These are phyloP conservation scores for Tolypocladium capitatum DNA, from an alignment of 2,329 filamentous ascomycete genomes.

Conservation along the genomic window DNA sequence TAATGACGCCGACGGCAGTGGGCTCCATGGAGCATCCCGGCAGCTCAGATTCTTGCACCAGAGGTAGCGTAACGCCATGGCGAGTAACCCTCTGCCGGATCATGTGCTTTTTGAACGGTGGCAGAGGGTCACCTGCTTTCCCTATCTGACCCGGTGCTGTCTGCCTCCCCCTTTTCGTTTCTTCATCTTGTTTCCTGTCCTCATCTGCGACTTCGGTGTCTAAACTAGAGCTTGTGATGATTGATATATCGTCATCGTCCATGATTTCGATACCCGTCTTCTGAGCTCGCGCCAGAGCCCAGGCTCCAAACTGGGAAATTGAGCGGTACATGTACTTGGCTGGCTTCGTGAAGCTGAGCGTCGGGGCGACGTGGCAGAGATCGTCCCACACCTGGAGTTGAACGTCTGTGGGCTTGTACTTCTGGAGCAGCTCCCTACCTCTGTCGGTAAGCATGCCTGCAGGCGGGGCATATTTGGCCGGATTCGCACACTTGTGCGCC, in stretches of 20 bases:
- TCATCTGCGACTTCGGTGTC: constrained; percentile 14
- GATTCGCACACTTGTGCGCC: constrained; percentile 87
- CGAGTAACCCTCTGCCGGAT: constrained; percentile 77
- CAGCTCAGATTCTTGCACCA: constrained; percentile 52
- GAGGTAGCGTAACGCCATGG: constrained; percentile 58
- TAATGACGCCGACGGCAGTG: constrained; percentile 63
- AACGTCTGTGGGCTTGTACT: constrained; percentile 74
- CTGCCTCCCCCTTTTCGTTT: constrained; percentile 8
- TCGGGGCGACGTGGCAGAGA: constrained; percentile 82
- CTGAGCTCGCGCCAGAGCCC: constrained; percentile 76
- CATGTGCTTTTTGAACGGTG: constrained; percentile 73
- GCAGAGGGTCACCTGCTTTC: constrained; percentile 74
- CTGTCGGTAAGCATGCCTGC: constrained; percentile 49
- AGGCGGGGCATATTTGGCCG: constrained; percentile 58
- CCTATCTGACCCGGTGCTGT: constrained; percentile 43
- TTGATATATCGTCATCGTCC: constrained; percentile 63
- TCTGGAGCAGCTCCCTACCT: constrained; percentile 44
- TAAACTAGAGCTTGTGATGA: constrained; percentile 51
- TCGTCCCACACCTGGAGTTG: constrained; percentile 96
- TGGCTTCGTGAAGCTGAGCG: constrained; percentile 88
- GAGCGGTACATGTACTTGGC: constrained; percentile 94
- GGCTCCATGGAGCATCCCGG: constrained; percentile 49
- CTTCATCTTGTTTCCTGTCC: constrained; percentile 8
- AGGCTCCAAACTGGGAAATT: constrained; percentile 85
- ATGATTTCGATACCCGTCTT: constrained; percentile 66